These are phyloP conservation scores for Raffaelea ambrosiae DNA, from an alignment of 2,329 filamentous ascomycete genomes.

Conservation along the genomic window DNA sequence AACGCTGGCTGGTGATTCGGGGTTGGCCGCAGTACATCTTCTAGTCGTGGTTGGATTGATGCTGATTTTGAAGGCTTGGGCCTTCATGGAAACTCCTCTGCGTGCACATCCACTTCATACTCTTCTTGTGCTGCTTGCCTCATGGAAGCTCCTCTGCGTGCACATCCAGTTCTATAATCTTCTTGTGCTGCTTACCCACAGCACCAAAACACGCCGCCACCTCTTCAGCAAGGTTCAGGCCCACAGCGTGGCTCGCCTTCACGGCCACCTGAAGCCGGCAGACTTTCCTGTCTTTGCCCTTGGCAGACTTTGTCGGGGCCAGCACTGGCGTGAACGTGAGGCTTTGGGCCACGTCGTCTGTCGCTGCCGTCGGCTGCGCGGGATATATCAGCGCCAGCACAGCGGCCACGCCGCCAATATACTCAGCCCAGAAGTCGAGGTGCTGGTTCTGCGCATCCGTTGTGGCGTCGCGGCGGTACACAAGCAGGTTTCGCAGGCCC, in stretches of 20 bases:
- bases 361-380: slow-evolving; percentile 25
- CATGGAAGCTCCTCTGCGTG: background rate
- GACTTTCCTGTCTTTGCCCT: slow-evolving; percentile 22
- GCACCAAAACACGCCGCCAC: slow-evolving; percentile 7
- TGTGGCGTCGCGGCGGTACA: background rate
- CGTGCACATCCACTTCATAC: slow-evolving; percentile 7
- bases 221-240: slow-evolving; percentile 5
- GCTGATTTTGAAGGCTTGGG: too few relatives aligned
- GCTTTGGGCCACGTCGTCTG: slow-evolving; percentile 10
- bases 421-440: slow-evolving; percentile 44
- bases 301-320: background rate
- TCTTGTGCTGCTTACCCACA: slow-evolving; percentile 11
- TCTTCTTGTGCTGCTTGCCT: background rate
- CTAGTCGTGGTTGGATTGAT: too few relatives aligned
- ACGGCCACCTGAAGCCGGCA: slow-evolving; percentile 12
- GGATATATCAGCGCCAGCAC: slow-evolving; percentile 34
- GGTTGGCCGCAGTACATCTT: too few relatives aligned
- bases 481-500: slow-evolving; percentile 32
- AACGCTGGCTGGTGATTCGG: too few relatives aligned
- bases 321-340: background rate
- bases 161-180: slow-evolving; percentile 9
- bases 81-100: background rate
- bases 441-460: slow-evolving; percentile 17
- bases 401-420: slow-evolving; percentile 39
- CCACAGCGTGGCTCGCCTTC: background rate